phyloP scores from a whole-genome alignment of 2,329 filamentous ascomycete genomes.

The Stagonosporopsis tanaceti region DNA sequence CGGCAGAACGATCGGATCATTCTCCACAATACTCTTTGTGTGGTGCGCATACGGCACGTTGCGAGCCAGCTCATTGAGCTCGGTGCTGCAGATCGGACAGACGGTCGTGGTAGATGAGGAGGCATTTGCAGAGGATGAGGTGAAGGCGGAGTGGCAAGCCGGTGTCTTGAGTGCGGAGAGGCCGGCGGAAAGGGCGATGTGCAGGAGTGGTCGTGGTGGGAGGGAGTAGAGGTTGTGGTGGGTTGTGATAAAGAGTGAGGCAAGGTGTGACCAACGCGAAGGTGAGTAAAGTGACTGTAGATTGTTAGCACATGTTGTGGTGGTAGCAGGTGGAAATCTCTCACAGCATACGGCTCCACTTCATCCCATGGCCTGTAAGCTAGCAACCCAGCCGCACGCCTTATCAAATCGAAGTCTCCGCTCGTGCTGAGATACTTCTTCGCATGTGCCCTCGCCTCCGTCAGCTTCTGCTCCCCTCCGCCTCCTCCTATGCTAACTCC shows the following conservation, averaged over 20 bases:
- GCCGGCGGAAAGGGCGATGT: conserved; percentile 89
- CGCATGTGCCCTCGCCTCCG: conserved; percentile 83
- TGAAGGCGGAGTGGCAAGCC: conserved; percentile 78
- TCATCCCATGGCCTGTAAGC: conserved; percentile 72
- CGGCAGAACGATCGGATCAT: conserved; percentile 84
- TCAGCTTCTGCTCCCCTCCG: conserved; percentile 62
- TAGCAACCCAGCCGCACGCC: conserved; percentile 80
- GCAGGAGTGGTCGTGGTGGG: conserved; percentile 81
- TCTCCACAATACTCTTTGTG: conserved; percentile 90
- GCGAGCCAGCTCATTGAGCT: conserved; percentile 88
- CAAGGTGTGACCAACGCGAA: conserved; percentile 77
- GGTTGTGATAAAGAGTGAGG: conserved; percentile 81
- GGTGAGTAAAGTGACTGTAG: conserved; percentile 74
- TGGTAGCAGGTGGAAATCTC: conserved; percentile 6
- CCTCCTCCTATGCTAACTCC: conserved; percentile 65
- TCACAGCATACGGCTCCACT: conserved; percentile 68
- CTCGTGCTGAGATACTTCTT: conserved; percentile 81
- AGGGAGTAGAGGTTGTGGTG: conserved; percentile 87
- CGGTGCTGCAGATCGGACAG: conserved; percentile 94
- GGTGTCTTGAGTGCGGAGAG: conserved; percentile 96
- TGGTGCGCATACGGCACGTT: conserved; percentile 95
- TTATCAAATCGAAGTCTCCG: conserved; percentile 70
- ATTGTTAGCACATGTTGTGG: conserved; percentile 23
- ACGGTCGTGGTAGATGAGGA: conserved; percentile 73
- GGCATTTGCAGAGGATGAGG: conserved; percentile 62